A percentile compares a stretch with the other conserved stretches of the same genome.
These are phyloP conservation scores for Nothophytophthora sp. DNA, from an alignment of 352 stramenopile species.

Conservation along the genomic window DNA sequence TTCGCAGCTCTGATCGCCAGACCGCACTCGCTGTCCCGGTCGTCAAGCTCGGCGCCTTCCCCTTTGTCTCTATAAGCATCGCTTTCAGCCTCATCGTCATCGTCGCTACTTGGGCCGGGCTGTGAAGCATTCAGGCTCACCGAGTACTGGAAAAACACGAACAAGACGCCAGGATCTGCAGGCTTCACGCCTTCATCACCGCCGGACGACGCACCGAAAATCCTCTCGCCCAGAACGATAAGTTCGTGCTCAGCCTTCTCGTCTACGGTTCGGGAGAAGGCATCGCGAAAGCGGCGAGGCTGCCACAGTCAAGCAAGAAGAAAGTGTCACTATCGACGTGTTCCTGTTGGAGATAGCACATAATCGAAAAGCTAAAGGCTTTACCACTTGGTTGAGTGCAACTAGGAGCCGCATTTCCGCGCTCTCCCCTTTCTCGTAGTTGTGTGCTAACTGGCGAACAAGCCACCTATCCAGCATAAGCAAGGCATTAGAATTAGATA, in stretches of 20 bases:
- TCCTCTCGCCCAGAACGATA: slow-evolving; percentile 7
- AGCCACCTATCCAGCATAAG: slow-evolving; percentile 27
- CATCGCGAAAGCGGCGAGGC: slow-evolving; percentile 39
- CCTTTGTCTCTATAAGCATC: neutral
- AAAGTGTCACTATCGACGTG: too few species aligned
- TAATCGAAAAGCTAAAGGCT: neutral
- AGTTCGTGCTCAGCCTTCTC: slow-evolving; percentile 36
- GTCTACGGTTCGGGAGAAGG: slow-evolving; percentile 36
- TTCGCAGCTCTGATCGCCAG: slow-evolving; percentile 6
- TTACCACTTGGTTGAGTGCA: slow-evolving; percentile 38
- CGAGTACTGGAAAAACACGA: slow-evolving; percentile 44
- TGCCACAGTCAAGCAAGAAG: slow-evolving; percentile 4
- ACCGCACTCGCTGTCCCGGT: slow-evolving; percentile 9
- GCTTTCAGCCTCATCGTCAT: slow-evolving; percentile 1
- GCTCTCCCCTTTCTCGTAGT: slow-evolving; percentile 42
- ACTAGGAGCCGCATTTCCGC: slow-evolving; percentile 27
- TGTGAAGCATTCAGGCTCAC: slow-evolving; percentile 7
- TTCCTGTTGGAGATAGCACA: too few species aligned
- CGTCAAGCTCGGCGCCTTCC: neutral
- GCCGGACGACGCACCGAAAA: neutral
- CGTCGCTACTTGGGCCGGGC: neutral
- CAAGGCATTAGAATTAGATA: neutral
- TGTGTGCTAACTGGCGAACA: slow-evolving; percentile 34
- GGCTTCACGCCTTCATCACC: neutral
- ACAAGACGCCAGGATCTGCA: slow-evolving; percentile 8